Conservation (phyloP, 2,329 filamentous ascomycete genomes). For the Talaromyces sp. region DNA sequence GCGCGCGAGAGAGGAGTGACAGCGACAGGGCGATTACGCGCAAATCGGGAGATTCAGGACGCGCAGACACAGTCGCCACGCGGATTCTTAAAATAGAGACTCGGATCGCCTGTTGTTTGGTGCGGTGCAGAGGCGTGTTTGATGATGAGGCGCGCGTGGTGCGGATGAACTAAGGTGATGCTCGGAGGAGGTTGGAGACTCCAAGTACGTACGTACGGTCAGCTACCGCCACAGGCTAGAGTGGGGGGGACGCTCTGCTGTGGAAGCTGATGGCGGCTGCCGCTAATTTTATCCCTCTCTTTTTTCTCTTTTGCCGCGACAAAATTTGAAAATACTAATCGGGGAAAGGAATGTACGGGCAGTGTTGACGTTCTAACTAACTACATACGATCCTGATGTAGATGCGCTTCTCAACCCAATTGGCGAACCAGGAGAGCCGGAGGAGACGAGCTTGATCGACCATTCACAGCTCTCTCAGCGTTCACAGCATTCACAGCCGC, state of each 20-base stretch:
- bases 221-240: background rate
- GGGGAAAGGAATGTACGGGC: background rate
- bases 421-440: background rate
- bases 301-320: background rate
- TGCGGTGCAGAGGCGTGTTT: background rate
- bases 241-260: background rate
- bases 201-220: background rate
- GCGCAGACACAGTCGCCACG: constrained; percentile 8
- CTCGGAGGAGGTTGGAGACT: background rate
- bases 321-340: background rate
- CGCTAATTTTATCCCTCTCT: background rate
- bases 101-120: background rate
- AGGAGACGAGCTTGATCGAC: background rate
- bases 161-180: background rate
- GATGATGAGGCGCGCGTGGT: constrained; percentile 4
- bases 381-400: background rate
- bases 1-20: background rate
- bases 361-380: background rate
- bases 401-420: background rate
- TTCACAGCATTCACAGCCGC: background rate
- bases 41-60: constrained; percentile 1
- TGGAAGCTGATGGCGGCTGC: background rate
- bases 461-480: background rate
- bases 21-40: constrained; percentile 8
- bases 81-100: constrained; percentile 1